A percentile compares a stretch with the other conserved stretches of the same genome.
These are phyloP conservation scores for Mycena latifolia DNA, from an alignment of 768 basidiomycete species.

Conservation along the genomic window DNA sequence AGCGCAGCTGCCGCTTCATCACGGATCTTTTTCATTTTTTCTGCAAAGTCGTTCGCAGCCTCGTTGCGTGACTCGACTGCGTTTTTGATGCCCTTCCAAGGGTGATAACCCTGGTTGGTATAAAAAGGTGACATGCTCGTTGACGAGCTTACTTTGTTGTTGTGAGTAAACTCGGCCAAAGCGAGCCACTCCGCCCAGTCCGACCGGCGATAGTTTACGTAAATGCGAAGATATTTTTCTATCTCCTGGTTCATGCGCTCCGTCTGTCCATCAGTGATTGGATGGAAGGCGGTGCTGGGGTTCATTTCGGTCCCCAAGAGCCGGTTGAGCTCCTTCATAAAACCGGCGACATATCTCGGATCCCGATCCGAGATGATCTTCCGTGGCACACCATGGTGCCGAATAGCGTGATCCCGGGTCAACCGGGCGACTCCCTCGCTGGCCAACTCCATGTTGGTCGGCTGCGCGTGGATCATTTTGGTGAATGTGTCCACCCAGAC, in stretches of 20 bases:
- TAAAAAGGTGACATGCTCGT: conserved; percentile 3
- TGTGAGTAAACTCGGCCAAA: conserved; percentile 46
- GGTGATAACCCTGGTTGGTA: not conserved
- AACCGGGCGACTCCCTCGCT: not conserved
- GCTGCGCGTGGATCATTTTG: not conserved
- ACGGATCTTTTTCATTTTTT: too few species aligned
- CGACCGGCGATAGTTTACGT: conserved; percentile 38
- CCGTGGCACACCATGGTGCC: too few species aligned
- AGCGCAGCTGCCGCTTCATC: too few species aligned
- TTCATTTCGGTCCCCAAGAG: not conserved
- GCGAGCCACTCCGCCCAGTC: too few species aligned
- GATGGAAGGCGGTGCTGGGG: conserved; percentile 17
- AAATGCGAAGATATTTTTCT: conserved; percentile 41
- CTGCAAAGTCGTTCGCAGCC: too few species aligned
- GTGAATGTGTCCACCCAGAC: not conserved
- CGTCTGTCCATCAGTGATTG: conserved; percentile 37
- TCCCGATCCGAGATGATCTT: too few species aligned
- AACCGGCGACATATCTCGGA: not conserved
- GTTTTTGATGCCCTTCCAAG: too few species aligned
- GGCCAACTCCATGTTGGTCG: not conserved
- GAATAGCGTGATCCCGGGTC: too few species aligned
- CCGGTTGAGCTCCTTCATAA: not conserved
- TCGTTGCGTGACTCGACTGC: too few species aligned
- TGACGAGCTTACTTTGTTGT: conserved; percentile 34
- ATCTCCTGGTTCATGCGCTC: conserved; percentile 40